phyloP scores from a whole-genome alignment of 257 asterid genomes.

The Plectranthus barbatus region DNA sequence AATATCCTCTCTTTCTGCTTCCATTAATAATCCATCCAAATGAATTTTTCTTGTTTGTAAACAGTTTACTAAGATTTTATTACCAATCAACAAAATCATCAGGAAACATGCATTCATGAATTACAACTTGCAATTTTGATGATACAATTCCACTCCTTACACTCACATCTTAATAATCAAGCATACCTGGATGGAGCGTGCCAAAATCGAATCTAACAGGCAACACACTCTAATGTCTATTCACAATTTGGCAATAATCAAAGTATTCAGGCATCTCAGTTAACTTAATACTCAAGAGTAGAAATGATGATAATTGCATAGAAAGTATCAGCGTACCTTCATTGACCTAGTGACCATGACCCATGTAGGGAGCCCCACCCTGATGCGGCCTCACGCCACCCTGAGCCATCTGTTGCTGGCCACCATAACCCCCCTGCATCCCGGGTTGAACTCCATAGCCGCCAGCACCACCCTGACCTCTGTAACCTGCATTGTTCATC shows the following conservation, averaged over 20 bases:
- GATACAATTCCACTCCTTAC: neutral
- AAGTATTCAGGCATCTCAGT: neutral
- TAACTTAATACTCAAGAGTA: no score
- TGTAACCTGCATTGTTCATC: slow-evolving; percentile 63
- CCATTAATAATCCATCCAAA: neutral
- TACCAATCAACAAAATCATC: neutral
- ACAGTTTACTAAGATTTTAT: neutral
- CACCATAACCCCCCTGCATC: slow-evolving; percentile 64
- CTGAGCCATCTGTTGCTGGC: slow-evolving; percentile 78
- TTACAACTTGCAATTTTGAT: neutral
- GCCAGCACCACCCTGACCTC: slow-evolving; percentile 52
- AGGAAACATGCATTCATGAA: neutral
- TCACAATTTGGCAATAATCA: neutral
- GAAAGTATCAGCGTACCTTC: slow-evolving; percentile 14
- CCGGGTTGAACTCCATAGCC: slow-evolving; percentile 75
- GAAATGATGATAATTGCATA: no score
- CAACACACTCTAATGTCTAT: neutral
- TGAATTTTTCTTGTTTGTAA: neutral
- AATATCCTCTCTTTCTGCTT: neutral
- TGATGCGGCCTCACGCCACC: slow-evolving; percentile 76
- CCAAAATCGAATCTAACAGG: neutral
- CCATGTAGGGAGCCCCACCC: slow-evolving; percentile 90
- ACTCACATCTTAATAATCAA: no score
- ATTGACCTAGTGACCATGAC: slow-evolving; percentile 77
- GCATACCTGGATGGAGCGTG: no score